Evolutionary conservation across 805 yeast genomes (phyloP), one percentile per base, ranked within the genome.

Genomic region (Alloascoidea hylecoeti): DNA sequence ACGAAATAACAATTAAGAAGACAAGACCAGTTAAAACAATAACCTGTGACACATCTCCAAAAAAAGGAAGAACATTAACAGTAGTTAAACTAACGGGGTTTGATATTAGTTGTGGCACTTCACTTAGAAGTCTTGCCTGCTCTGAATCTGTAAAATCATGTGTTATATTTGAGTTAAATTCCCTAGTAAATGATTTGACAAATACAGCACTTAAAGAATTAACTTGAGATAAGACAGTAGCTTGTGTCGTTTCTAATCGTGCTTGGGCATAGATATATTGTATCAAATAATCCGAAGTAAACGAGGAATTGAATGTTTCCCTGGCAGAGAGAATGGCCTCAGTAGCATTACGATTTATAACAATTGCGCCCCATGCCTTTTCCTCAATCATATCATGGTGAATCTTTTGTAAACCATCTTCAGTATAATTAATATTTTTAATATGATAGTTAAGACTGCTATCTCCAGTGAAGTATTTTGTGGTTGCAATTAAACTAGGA

Each of bases 11-110:
- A 47, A 82, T 67, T 51, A 79, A 61, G 51, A 74, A 81, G 52
- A 82, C 77, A 44, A 79, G 64, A 38, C 92, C 92, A 42, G 81
- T 76, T 52, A 80, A 88, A 3, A 74, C 54, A 3, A 88, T 84
- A 1, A 86, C 86, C 35, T 66, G 46, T 13, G 75, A 50, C 3
- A 70, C 73, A 2, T 69, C 60, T 46, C 71, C 59, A 1, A 55
- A 53, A 38, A 58, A 61, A 2, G 82, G 81, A 13, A 63, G 58
- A 37, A 61, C 53, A 49, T 80, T 85, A 2, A 49, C 34, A 32
- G 45, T 52, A 1, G 43, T 18, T 39, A 71, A 58, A 1, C 41
- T 43, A 13, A 68, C 56, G 13, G 63, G 64, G 16, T 46, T 49
- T 18, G 63, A 45, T 6, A 61, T 36, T 3, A 58, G 36, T 3